phyloP scores from a whole-genome alignment of 2,329 filamentous ascomycete genomes.

The Sporothrix pallida region DNA sequence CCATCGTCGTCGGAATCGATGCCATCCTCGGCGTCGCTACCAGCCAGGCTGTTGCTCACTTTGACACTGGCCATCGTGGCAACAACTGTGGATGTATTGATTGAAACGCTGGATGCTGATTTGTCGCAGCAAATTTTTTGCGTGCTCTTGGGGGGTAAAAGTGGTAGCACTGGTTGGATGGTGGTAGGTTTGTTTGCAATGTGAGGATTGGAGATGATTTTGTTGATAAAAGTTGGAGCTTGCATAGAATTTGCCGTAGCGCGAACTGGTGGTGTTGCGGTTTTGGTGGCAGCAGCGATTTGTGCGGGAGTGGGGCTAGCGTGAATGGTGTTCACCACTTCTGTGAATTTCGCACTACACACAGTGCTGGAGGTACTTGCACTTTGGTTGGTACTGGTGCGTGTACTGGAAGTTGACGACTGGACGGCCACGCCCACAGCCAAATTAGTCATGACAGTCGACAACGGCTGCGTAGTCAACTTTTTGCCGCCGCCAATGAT shows the following conservation, averaged over 20 bases:
- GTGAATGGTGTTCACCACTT: constrained; percentile 27
- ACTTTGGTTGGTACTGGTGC: too few species aligned
- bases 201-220: constrained; percentile 14
- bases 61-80: constrained; percentile 33
- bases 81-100: background rate
- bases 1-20: constrained; percentile 35
- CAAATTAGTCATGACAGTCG: background rate
- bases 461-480: background rate
- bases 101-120: background rate
- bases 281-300: background rate
- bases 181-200: constrained; percentile 2
- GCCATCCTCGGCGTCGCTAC: constrained; percentile 35
- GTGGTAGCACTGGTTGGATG: constrained; percentile 10
- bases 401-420: background rate
- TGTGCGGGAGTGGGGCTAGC: constrained; percentile 27
- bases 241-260: constrained; percentile 18
- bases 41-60: constrained; percentile 21
- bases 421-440: background rate
- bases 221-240: constrained; percentile 21
- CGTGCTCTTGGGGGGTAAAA: background rate
- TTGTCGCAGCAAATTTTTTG: background rate
- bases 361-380: background rate
- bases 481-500: background rate
- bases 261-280: constrained; percentile 1
- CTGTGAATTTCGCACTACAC: constrained; percentile 6